These are phyloP conservation scores for Moniliophthora roreri DNA, from an alignment of 1,284 basidiomycete species.

Conservation along the genomic window DNA sequence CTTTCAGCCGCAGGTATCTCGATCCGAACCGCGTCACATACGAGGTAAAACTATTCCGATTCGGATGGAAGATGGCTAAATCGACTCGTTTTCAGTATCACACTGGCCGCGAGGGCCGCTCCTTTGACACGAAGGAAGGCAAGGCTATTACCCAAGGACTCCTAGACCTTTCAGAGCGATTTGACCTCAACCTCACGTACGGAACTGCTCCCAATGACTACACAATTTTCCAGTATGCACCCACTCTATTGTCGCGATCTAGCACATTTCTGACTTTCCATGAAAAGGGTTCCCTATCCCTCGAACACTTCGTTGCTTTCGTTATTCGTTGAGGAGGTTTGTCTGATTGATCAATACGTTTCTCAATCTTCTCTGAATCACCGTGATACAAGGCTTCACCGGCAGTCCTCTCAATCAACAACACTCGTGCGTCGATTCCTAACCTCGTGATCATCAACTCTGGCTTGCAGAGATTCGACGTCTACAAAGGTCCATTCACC, in stretches of 20 bases:
- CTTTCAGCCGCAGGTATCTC: slow-evolving; percentile 69
- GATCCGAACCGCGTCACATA: slow-evolving; percentile 76
- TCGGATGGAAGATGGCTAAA: not conserved
- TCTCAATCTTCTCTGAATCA: not conserved
- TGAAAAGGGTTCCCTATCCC: slow-evolving; percentile 59
- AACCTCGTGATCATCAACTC: slow-evolving; percentile 74
- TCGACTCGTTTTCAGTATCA: slow-evolving; percentile 49
- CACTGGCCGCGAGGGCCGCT: slow-evolving; percentile 37
- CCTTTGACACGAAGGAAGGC: slow-evolving; percentile 61
- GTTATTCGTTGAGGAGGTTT: slow-evolving; percentile 58
- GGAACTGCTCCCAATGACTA: slow-evolving; percentile 77
- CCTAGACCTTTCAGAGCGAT: slow-evolving; percentile 47
- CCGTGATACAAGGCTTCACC: slow-evolving; percentile 41
- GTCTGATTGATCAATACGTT: slow-evolving; percentile 19
- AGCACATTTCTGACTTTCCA: not conserved
- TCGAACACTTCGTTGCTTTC: slow-evolving; percentile 64
- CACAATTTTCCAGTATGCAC: slow-evolving; percentile 55
- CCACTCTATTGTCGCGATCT: not conserved
- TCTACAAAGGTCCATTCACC: slow-evolving; percentile 70
- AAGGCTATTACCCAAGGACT: slow-evolving; percentile 55
- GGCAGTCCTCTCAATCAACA: slow-evolving; percentile 56
- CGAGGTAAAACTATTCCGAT: slow-evolving; percentile 39
- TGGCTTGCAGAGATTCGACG: slow-evolving; percentile 74
- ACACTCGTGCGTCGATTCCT: slow-evolving; percentile 56
- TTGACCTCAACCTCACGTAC: slow-evolving; percentile 53